Evolutionary conservation across 2,329 filamentous ascomycete species (phyloP), one percentile per base, ranked within the genome.

Genomic region (Cordyceps fumosorosea): DNA sequence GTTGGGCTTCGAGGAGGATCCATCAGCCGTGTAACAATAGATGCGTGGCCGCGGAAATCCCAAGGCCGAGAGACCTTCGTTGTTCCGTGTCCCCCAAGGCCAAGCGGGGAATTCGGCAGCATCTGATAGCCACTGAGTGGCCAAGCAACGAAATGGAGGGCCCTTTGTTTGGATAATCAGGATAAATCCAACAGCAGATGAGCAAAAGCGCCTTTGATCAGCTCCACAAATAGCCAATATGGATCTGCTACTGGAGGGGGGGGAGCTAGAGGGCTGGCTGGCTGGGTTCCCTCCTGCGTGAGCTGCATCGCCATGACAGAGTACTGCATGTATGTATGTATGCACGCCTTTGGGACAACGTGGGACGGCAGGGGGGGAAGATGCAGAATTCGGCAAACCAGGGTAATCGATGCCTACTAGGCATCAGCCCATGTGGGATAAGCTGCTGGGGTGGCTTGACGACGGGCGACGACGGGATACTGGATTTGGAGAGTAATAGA

Each of bases 401-500:
- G 20, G 22, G 55, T 37, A 24, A 37, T 11, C 6, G 14, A 29
- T 11, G n/a, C 29, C 12, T 57, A 44, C 47, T n/a, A 44, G 56
- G 56, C 47, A 51, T 37, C 56, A 42, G 20, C 24, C 45, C 47
- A 34, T 59, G 34, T 42, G 57, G 26, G 29, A 57, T 47, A 14
- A 12, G 55, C 11, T 26, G 8, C 34, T 14, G 10, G 5, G 42
- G 44, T 11, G 20, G 26, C 42, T 24, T 42, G 45, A 47, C 2
- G 44, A 16, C 45, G 32, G 26, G 18, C 16, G 5, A 22, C 34
- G 12, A 53, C 57, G 57, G 57, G 57, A 60, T 60, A 60, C 57
- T 60, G 48, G 34, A 60, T 58, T 58, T 18, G 57, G 47, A 53
- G 34, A 37, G 12, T 14, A 14, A 37, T 29, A 7, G 29, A 29